Conservation (phyloP, 2,329 filamentous ascomycete genomes). For the Fusarium multiceps region DNA sequence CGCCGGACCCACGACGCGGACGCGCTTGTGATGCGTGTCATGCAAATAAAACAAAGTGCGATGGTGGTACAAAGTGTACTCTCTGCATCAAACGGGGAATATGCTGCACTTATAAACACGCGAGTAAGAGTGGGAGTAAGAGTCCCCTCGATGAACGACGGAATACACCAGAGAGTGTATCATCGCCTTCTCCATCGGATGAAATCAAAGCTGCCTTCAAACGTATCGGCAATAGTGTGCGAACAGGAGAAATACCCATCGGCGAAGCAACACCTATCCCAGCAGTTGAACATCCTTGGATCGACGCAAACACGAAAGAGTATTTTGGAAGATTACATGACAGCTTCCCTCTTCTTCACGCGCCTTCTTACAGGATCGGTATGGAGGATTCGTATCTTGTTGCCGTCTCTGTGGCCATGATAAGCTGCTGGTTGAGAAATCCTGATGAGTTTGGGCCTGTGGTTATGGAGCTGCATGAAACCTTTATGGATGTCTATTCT, state of each 20-base stretch:
- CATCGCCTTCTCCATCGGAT: conserved; percentile 4
- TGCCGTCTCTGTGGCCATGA: conserved; percentile 51
- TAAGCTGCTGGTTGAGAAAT: conserved; percentile 53
- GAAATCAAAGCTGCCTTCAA: conserved; percentile 17
- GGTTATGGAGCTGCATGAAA: conserved; percentile 48
- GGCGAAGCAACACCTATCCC: conserved; percentile 15
- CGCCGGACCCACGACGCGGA: conserved; percentile 50
- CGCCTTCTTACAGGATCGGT: conserved; percentile 48
- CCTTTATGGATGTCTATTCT: conserved; percentile 48
- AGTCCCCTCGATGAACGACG: conserved; percentile 6
- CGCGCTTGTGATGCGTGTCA: conserved; percentile 58
- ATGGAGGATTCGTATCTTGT: conserved; percentile 46
- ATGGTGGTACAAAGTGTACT: conserved; percentile 54
- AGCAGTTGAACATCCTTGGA: conserved; percentile 28
- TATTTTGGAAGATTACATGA: conserved; percentile 57
- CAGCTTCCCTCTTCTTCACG: conserved; percentile 56
- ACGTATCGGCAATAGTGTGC: conserved; percentile 17
- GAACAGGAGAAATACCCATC: conserved; percentile 16
- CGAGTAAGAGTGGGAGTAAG: conserved; percentile 13
- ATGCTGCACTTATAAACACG: conserved; percentile 52
- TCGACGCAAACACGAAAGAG: conserved; percentile 34
- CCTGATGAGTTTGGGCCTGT: conserved; percentile 43
- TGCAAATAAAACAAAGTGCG: conserved; percentile 59
- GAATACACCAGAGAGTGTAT: neutral
- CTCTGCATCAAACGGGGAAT: conserved; percentile 55